These are phyloP conservation scores for Agaricus blazei DNA, from an alignment of 768 basidiomycete genomes.

Conservation along the genomic window DNA sequence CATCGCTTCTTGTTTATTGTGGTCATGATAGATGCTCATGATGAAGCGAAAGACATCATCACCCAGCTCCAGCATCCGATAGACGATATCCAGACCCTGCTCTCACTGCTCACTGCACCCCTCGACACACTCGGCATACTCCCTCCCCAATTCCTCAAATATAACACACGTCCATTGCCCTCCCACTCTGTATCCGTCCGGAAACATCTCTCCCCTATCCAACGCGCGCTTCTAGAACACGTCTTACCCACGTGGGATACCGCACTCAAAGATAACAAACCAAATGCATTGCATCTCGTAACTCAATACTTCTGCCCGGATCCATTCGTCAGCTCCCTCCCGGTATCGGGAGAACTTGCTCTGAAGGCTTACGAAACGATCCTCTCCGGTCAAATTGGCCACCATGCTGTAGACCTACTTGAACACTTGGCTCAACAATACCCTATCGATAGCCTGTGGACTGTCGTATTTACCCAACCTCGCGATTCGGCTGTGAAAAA, in stretches of 20 bases:
- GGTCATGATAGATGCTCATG: slow-evolving; percentile 9
- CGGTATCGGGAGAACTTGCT: slow-evolving; percentile 48
- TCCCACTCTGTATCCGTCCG: slow-evolving; percentile 24
- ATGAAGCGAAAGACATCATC: slow-evolving; percentile 34
- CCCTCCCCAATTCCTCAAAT: slow-evolving; percentile 47
- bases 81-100: slow-evolving; percentile 43
- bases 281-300: slow-evolving; percentile 32
- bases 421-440: slow-evolving; percentile 54
- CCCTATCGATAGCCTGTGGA: slow-evolving; percentile 63
- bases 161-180: slow-evolving; percentile 36
- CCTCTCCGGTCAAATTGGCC: slow-evolving; percentile 41
- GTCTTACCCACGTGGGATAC: slow-evolving; percentile 68
- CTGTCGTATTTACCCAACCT: slow-evolving; percentile 33
- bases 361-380: slow-evolving; percentile 63
- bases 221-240: slow-evolving; percentile 56
- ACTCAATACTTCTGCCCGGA: slow-evolving; percentile 77
- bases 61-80: slow-evolving; percentile 41
- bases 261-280: slow-evolving; percentile 42
- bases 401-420: slow-evolving; percentile 49
- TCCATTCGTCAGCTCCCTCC: slow-evolving; percentile 44
- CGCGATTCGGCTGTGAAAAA: slow-evolving; percentile 22
- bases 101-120: slow-evolving; percentile 52
- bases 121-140: slow-evolving; percentile 54
- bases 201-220: slow-evolving; percentile 51
- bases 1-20: neutral